Conservation (phyloP, 345 rosid genomes). For the Lepidium africanum region DNA sequence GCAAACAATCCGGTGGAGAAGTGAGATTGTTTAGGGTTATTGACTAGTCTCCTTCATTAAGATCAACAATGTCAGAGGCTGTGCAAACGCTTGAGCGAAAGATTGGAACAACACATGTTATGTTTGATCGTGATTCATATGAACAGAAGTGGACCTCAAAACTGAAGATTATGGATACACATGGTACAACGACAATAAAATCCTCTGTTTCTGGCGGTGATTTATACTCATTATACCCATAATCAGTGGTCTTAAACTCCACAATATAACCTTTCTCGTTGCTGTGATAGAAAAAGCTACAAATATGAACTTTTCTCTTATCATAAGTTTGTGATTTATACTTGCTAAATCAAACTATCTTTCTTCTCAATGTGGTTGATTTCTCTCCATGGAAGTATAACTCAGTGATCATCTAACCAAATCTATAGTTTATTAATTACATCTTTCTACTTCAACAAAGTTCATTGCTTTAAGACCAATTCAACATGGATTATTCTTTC, state of each 20-base stretch:
- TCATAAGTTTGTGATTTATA: neutral
- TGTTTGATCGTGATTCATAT: constrained; percentile 19
- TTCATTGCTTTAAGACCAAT: no score
- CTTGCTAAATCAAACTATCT: no score
- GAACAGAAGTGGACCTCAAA: constrained; percentile 28
- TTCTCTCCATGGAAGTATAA: no score
- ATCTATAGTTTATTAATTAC: no score
- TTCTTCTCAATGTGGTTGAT: no score
- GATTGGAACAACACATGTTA: no score
- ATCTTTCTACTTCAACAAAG: no score
- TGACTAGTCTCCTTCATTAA: no score
- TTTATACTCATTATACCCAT: constrained; percentile 16
- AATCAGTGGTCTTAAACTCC: neutral
- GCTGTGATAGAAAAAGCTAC: neutral
- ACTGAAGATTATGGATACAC: constrained; percentile 18
- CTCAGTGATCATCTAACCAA: no score
- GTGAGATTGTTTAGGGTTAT: no score
- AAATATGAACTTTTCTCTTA: neutral
- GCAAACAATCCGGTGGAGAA: no score
- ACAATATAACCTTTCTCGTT: neutral
- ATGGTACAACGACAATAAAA: neutral
- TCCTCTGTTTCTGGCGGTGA: constrained; percentile 8
- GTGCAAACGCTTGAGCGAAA: constrained; percentile 35
- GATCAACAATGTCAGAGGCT: constrained; percentile 41
- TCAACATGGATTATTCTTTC: no score